Percentiles rank a stretch among this genome's conserved stretches.
These are phyloP conservation scores for Ceratocystis destructans DNA, from an alignment of 2,329 filamentous ascomycete species.

Conservation along the genomic window DNA sequence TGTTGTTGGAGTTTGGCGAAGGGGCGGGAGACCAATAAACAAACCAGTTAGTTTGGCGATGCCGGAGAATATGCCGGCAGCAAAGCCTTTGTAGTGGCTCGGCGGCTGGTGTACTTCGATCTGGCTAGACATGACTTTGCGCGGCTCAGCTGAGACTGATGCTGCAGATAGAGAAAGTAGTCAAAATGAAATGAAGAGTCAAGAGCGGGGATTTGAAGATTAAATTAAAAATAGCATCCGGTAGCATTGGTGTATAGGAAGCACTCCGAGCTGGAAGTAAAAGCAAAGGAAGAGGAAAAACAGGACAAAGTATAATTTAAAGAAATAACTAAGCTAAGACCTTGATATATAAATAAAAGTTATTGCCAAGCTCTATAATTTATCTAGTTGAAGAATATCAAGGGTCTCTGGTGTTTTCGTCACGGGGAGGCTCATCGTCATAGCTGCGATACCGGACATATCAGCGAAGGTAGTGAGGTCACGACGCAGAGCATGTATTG, in stretches of 20 bases:
- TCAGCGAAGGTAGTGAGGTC: neutral
- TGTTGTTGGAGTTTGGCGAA: neutral
- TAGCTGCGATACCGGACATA: conserved; percentile 4
- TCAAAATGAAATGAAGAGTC: neutral
- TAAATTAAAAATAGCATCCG: neutral
- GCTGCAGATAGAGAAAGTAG: neutral
- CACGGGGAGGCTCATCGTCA: too few species aligned
- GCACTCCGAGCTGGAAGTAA: neutral
- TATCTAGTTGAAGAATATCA: too few species aligned
- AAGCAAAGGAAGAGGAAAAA: neutral
- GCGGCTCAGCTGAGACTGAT: neutral
- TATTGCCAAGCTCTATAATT: too few species aligned
- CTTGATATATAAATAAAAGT: neutral
- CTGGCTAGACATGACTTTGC: conserved; percentile 1
- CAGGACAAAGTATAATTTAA: neutral
- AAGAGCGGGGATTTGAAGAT: neutral
- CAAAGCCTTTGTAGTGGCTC: conserved; percentile 84
- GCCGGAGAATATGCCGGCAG: conserved; percentile 89
- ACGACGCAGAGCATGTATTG: neutral
- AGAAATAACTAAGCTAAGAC: neutral
- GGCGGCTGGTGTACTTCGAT: conserved; percentile 17
- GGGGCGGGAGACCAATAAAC: conserved; percentile 24
- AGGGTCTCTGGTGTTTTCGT: too few species aligned
- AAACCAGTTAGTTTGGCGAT: conserved; percentile 76
- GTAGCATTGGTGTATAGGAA: neutral